Base-by-base conservation (phyloP, 441 rosid species). In the Kokia cookei region DNA sequence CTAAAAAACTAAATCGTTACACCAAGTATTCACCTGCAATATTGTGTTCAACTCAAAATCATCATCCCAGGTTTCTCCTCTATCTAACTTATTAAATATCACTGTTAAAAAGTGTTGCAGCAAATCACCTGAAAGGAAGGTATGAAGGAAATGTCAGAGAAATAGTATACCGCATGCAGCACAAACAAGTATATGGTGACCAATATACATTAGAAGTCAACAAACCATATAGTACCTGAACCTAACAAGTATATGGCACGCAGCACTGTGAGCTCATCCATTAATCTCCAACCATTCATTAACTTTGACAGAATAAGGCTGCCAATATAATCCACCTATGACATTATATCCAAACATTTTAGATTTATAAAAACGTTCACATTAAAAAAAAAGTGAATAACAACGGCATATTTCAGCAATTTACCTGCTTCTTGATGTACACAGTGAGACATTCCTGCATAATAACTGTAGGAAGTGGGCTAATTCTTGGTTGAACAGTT, bases 231-330 rank as follows among this genome's bases (percentile, higher is more conserved):
- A 27, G 37, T 78, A 93, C 98, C 99, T 82, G 99, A 96, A 67
- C 99, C 99, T 86, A 96, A 80, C 88, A 96, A 86, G 91, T 88
- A 96, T 68, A 93, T 93, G 79, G 93, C 95, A 78, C 99, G 98
- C 84, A 96, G 78, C 65, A 93, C 90, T 27, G 94, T 87, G 73
- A 96, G 98, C 82, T 96, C 97, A 68, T 90, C 97, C 97, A 92
- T 92, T 86, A 96, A 77, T 83, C 88, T 89, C 99, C 98, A 96
- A 73, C 90, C 97, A 73, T 86, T 87, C 97, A 96, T 91, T 79
- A 93, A 82, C 87, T 92, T 96, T 17, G 90, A 89, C 80, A 96
- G 80, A 73, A 91, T 83, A 71, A 86, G 89, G 76, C 83, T 83
- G 75, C 99, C 97, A 78, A 93, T 84, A 75, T 78, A 82, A 83